Evolutionary conservation across 2,329 filamentous ascomycete genomes (phyloP).

Genomic region (Trichoderma asperellum): DNA sequence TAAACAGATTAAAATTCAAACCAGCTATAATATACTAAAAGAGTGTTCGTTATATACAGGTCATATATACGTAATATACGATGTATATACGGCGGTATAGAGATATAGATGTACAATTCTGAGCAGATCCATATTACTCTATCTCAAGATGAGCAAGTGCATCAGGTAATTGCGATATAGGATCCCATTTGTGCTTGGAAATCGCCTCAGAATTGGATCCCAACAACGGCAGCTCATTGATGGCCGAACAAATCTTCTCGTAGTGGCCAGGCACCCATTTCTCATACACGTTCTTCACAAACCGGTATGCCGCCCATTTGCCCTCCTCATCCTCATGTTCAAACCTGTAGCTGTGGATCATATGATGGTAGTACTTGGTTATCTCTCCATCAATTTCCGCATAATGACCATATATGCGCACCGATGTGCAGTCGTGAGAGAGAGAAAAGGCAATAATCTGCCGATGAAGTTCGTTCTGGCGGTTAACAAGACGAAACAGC

Average conservation of each 20-base stretch:
- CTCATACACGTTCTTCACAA: neutral
- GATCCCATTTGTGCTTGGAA: neutral
- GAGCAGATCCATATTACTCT: too few species aligned
- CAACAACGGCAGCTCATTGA: slow-evolving; percentile 22
- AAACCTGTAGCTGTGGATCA: neutral
- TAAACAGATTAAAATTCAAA: too few species aligned
- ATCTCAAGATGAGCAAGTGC: neutral
- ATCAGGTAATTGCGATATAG: neutral
- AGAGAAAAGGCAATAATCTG: neutral
- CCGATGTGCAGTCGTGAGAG: neutral
- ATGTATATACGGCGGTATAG: too few species aligned
- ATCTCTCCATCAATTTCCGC: neutral
- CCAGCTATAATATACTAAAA: too few species aligned
- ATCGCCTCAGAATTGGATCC: neutral
- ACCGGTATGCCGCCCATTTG: neutral
- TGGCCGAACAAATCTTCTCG: slow-evolving; percentile 27
- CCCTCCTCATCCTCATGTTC: neutral
- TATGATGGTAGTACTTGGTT: neutral
- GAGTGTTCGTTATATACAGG: too few species aligned
- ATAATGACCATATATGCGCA: neutral
- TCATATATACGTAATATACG: too few species aligned
- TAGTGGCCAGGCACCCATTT: slow-evolving; percentile 18
- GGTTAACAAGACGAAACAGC: neutral
- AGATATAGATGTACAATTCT: too few species aligned
- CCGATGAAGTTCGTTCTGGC: neutral